Base-by-base conservation (phyloP, 1,284 basidiomycete genomes). In the Leccinum subspadiceum region DNA sequence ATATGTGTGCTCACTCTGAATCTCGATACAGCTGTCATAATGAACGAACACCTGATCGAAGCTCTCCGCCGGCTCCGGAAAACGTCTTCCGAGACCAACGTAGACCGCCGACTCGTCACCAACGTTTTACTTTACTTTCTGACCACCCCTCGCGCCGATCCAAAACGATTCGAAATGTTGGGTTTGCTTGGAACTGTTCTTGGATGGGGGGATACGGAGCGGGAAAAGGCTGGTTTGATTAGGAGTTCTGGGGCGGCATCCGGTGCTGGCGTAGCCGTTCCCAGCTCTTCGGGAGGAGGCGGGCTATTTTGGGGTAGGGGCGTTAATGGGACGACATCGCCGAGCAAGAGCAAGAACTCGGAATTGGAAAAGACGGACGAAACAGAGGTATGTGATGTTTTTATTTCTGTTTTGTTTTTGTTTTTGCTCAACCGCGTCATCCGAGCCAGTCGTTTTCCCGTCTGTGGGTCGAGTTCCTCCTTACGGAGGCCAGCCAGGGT, bases 121-220 rank as follows among this genome's bases (percentile, higher is more conserved):
- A 99, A 99, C 70, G 87, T 99, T 50, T 78, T 99, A 9, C 81
- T 99, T n/a, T 87, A 89, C 1, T 99, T 98, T 79, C 81, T 99
- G 55, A 85, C 84, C 7, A 96, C 94, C 0, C 93, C 95, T 8
- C 86, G 97, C 8, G 90, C 87, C 22, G 96, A 99, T 74, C 79
- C 89, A 22, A 99, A 99, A 74, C 86, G 96, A 5, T 99, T 96
- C 74, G 97, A 99, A 77, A 98, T 99, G 89, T 84, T 99, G 10
- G 82, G 85, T 1, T 80, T 99, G 1, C 84, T 99, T 5, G 84
- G 92, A 2, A 92, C 93, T 4, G 90, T 99, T 54, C 81, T 99
- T 12, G 86, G 84, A 4, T 99, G 97, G 96, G 82, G 83, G 52
- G 96, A 98, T 62, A 78, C 82, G 44, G 95, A 99, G 76, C 85